Evolutionary conservation across 2,329 filamentous ascomycete genomes (phyloP).

Genomic region (Apiospora hydei): DNA sequence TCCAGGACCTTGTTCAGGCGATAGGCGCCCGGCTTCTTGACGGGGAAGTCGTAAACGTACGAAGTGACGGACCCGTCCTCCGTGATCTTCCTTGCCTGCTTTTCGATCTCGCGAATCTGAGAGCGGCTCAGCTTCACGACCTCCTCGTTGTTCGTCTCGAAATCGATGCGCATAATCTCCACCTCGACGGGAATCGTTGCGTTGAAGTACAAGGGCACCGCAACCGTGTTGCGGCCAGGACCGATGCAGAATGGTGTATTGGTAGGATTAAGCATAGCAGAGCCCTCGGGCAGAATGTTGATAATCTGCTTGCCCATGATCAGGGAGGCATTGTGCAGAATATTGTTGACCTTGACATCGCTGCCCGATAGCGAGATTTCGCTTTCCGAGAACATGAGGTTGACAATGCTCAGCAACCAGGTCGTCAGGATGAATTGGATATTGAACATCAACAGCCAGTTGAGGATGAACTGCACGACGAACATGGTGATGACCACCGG

Average conservation of each 20-base stretch:
- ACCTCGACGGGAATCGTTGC: slow-evolving; percentile 89
- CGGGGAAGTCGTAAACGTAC: slow-evolving; percentile 73
- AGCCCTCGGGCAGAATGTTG: slow-evolving; percentile 95
- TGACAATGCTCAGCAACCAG: slow-evolving; percentile 73
- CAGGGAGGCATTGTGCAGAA: slow-evolving; percentile 90
- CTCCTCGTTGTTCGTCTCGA: slow-evolving; percentile 82
- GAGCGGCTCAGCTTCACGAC: slow-evolving; percentile 76
- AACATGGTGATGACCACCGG: slow-evolving; percentile 76
- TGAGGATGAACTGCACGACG: slow-evolving; percentile 72
- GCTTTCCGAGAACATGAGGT: slow-evolving; percentile 85
- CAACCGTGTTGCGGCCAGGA: slow-evolving; percentile 63
- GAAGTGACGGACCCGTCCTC: slow-evolving; percentile 67
- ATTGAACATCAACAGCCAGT: slow-evolving; percentile 92
- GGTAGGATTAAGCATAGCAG: slow-evolving; percentile 86
- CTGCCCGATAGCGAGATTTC: slow-evolving; percentile 94
- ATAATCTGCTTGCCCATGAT: slow-evolving; percentile 97
- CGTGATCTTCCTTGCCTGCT: slow-evolving; percentile 70
- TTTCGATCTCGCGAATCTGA: slow-evolving; percentile 78
- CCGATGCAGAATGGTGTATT: slow-evolving; percentile 83
- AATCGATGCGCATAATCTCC: slow-evolving; percentile 85
- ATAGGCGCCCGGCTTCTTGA: slow-evolving; percentile 91
- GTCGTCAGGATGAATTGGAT: slow-evolving; percentile 80
- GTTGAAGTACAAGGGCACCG: slow-evolving; percentile 90
- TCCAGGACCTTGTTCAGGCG: slow-evolving; percentile 85
- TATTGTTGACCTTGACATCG: slow-evolving; percentile 85